Percentiles rank a stretch among this genome's conserved stretches.
phyloP scores from a whole-genome alignment of 2,329 filamentous ascomycete species.

The Calonectria pauciramosa region DNA sequence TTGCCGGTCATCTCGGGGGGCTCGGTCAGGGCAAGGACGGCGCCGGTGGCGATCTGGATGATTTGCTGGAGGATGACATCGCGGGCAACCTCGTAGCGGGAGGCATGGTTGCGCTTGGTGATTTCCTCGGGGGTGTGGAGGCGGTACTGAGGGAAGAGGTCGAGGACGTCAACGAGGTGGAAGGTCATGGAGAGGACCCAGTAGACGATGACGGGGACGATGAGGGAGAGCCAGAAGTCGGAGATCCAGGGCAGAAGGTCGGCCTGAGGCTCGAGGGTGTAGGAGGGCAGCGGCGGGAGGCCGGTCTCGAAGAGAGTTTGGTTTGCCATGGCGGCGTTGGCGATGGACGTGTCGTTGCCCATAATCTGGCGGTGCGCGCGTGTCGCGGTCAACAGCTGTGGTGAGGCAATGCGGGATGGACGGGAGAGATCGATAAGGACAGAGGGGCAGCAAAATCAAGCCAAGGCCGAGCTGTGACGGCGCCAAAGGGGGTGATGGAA shows the following conservation, averaged over 20 bases:
- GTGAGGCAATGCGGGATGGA: background rate
- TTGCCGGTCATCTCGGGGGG: slow-evolving; percentile 80
- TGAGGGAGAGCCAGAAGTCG: slow-evolving; percentile 83
- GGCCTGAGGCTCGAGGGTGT: slow-evolving; percentile 77
- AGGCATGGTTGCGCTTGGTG: slow-evolving; percentile 86
- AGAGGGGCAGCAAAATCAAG: background rate
- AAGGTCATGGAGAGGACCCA: slow-evolving; percentile 90
- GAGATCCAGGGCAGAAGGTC: slow-evolving; percentile 83
- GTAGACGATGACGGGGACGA: slow-evolving; percentile 86
- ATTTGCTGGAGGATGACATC: slow-evolving; percentile 94
- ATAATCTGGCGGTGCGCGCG: slow-evolving; percentile 46
- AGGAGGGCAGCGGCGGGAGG: slow-evolving; percentile 88
- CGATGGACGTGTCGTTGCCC: slow-evolving; percentile 54
- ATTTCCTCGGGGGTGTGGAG: slow-evolving; percentile 96
- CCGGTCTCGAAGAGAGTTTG: slow-evolving; percentile 66
- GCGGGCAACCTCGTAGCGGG: slow-evolving; percentile 86
- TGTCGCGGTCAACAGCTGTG: slow-evolving; percentile 3
- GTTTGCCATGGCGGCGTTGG: slow-evolving; percentile 61
- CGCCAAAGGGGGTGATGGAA: slow-evolving; percentile 11
- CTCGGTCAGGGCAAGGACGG: slow-evolving; percentile 79
- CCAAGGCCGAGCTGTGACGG: background rate
- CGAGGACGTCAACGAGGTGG: slow-evolving; percentile 87
- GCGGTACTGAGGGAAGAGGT: slow-evolving; percentile 91
- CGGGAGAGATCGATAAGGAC: background rate
- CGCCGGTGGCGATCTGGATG: slow-evolving; percentile 83